Evolutionary conservation across 768 basidiomycete species (phyloP), one percentile per base, ranked within the genome.

Genomic region (Russula griseocarnosa): DNA sequence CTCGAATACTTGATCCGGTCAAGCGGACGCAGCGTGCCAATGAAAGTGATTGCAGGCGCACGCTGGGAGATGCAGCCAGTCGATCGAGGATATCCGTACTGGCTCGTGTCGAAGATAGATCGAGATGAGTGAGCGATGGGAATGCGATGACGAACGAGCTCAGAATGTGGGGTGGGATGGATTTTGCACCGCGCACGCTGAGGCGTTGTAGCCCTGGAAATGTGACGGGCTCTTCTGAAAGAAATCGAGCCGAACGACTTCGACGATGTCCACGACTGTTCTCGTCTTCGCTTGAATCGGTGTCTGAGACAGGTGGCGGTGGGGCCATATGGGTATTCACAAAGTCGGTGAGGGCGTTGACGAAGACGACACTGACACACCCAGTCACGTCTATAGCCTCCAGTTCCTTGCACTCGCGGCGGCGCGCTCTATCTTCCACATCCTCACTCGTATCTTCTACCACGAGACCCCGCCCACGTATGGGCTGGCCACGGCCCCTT

Each of bases 321-420:
- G 79, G 75, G 46, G 81, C 74, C 20, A 91, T 75, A 73, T 91
- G 84, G 42, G 80, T 81, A 55, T 80, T 81, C 66, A 91, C 92
- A 70, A 98, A 92, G 59, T 93, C 90, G 28, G 84, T 82, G 67
- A 98, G 82, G 1, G 90, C 92, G 66, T 87, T 84, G 62, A 90
- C 89, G 72, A 97, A 98, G 1, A 94, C 89, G 24, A 84, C 83
- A 71, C 91, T 94, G 75, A 98, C 90, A 71, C 96, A 98, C 69
- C 95, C 96, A 7, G 95, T 98, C 58, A 98, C 76, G 73, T 99
- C 96, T 56, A 96, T 79, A 4, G 95, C 94, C 73, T 93, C 86
- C 4, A 99, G 77, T 59, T 91, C 86, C 69, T 79, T 86, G 49
- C 54, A 66, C 20, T 68, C 67, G 47, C 58, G 67, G 69, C 87